Evolutionary conservation across 805 yeast genomes (phyloP), one percentile per base, ranked within the genome.

Genomic region (Jamesozyma lodderae): DNA sequence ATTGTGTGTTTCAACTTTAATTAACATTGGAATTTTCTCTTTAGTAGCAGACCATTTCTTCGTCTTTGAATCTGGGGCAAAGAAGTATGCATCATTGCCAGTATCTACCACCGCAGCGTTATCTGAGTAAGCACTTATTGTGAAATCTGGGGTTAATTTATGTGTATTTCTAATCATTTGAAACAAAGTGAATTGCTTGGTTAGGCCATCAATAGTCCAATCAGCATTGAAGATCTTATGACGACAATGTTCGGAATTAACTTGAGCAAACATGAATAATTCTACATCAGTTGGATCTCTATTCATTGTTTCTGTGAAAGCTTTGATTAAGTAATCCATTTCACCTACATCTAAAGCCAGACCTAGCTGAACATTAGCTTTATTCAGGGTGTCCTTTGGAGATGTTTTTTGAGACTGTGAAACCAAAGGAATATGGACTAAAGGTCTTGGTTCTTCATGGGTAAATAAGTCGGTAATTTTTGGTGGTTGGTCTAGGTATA

Each of bases 191-290:
- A 73, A 57, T 37, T 81, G 78, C 62, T 85, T 83, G 53, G 72
- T 65, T 37, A 74, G 72, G 37, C 85, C 87, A 62, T 92, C 96
- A 47, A 92, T 84, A 46, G 83, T 83, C 99, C 99, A 92, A 53
- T 84, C 94, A 31, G 99, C 98, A 57, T 92, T 92, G 73, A 92
- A 92, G 50, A 92, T 92, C 68, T 92, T 92, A 68, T 92, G 99
- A 63, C 99, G 84, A 70, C 99, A 92, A 68, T 92, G 99, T 66
- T 92, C 99, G 19, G 96, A 87, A 69, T 92, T 92, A 49, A 92
- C 98, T 67, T 92, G 99, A 30, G 98, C 99, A 69, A 92, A 92
- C 96, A 92, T 92, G 65, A 92, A 92, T 45, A 92, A 70, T 65
- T 92, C 99, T 18, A 87, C 97, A 62, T 92, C 98, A 23, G 97